Conservation (phyloP, 1,284 basidiomycete species). For the Pascua guehoae region DNA sequence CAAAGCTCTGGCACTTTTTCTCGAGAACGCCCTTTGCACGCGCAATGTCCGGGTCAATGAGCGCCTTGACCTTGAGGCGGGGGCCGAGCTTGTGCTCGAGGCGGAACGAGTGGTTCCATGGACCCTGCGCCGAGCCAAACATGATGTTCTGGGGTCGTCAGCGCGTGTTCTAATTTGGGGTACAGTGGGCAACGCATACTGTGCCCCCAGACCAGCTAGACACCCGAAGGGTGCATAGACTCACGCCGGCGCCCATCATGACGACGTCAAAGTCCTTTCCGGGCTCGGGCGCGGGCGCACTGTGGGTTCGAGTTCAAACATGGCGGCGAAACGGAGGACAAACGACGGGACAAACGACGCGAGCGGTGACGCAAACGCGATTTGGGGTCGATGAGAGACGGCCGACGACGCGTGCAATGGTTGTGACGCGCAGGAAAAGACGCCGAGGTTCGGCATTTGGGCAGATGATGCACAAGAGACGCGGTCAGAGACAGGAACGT, state of each 20-base stretch:
- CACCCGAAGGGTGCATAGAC: conserved; percentile 20
- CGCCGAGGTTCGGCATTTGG: no score
- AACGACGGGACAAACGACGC: no score
- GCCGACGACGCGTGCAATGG: no score
- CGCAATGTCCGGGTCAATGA: conserved; percentile 85
- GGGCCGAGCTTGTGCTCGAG: conserved; percentile 93
- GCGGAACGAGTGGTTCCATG: conserved; percentile 75
- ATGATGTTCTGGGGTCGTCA: conserved; percentile 64
- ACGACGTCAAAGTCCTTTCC: conserved; percentile 78
- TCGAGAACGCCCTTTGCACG: conserved; percentile 76
- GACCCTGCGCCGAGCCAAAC: conserved; percentile 81
- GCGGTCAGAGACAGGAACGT: no score
- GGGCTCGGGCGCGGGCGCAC: conserved; percentile 43
- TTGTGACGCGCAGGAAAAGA: no score
- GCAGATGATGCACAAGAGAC: no score
- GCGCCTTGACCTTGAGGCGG: conserved; percentile 89
- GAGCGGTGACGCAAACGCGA: no score
- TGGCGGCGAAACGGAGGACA: neutral
- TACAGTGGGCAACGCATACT: neutral
- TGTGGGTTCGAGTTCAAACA: neutral
- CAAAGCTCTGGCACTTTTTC: conserved; percentile 91
- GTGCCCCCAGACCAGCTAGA: no score
- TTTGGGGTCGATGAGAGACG: no score
- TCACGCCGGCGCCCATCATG: conserved; percentile 77
- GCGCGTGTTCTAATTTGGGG: neutral